Base-by-base conservation (phyloP, 257 asterid genomes). In the Leonotis leonurus region DNA sequence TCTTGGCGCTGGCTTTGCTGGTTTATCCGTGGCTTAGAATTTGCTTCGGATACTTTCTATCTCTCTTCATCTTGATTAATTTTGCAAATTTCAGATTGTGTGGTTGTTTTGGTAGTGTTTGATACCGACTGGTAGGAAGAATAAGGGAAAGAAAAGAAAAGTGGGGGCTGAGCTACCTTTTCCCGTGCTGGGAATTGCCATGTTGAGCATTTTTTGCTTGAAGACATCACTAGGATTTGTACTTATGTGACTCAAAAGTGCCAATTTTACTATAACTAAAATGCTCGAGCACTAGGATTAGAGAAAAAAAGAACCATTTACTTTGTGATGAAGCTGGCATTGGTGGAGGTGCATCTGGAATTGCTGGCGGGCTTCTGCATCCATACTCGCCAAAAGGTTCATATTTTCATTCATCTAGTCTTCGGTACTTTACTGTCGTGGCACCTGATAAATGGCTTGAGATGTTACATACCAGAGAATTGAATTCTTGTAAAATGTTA, bases 1-100 rank as follows among this genome's bases (percentile, higher is more conserved):
- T 78, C 94, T 93, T 71, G 99, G 99, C 52, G 99, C 99, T 69
- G 99, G 99, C 41, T 89, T 89, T 80, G 97, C 99, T 71, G 99
- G 99, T 55, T 68, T 93, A 58, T 89, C 97, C 65, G 94, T 93
- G 21, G 83, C 77, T 68, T 93, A 95, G 95, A 89, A 93, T 81
- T 79, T 93, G 82, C 86, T 93, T 78, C 90, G 77, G 40, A 96
- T 87, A 76, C 30, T 40, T 22, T 8, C 24, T 40, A 8, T 48
- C 24, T 14, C 17, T 22, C 18, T 13, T 18, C 12, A 12, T 29
- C 7, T 46, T 3, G 22, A n/a, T n/a, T n/a, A 43, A 39, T 43
- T 5, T 0, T 16, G n/a, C n/a, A 16, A 4, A 43, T 2, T 16
- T 32, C 52, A 51, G 43, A 16, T n/a, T 16, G 53, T 49, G 52